Evolutionary conservation across 2,329 filamentous ascomycete genomes (phyloP).

Genomic region (Pseudogymnoascus pannorum): DNA sequence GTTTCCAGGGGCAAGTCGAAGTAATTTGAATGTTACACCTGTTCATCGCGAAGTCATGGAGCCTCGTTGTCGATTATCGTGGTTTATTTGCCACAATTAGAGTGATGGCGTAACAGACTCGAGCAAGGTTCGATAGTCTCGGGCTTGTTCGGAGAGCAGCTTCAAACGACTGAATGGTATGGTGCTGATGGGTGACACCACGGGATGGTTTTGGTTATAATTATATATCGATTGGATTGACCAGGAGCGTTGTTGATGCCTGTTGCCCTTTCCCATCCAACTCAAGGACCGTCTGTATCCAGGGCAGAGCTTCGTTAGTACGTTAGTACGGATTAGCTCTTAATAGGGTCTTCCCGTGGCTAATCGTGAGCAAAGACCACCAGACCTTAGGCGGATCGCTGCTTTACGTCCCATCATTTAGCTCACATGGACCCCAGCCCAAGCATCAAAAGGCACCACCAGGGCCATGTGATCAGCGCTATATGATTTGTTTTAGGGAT

Average conservation of each 20-base stretch:
- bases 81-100: neutral
- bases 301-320: slow-evolving; percentile 1
- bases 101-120: slow-evolving; percentile 8
- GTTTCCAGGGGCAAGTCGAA: neutral
- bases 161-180: neutral
- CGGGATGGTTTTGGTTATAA: neutral
- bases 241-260: neutral
- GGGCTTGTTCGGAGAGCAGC: neutral
- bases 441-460: neutral
- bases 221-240: neutral
- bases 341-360: slow-evolving; percentile 7
- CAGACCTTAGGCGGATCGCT: neutral
- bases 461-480: neutral
- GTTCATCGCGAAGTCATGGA: neutral
- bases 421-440: neutral
- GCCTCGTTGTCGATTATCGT: neutral
- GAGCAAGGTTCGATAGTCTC: neutral
- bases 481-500: neutral
- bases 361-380: slow-evolving; percentile 5
- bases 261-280: neutral
- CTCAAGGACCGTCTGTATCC: neutral
- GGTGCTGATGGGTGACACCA: neutral
- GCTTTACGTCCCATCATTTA: neutral
- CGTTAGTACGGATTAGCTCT: neutral
- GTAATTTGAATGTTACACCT: neutral